phyloP scores from a whole-genome alignment of 2,329 filamentous ascomycete genomes.

The Gremmenia infestans region DNA sequence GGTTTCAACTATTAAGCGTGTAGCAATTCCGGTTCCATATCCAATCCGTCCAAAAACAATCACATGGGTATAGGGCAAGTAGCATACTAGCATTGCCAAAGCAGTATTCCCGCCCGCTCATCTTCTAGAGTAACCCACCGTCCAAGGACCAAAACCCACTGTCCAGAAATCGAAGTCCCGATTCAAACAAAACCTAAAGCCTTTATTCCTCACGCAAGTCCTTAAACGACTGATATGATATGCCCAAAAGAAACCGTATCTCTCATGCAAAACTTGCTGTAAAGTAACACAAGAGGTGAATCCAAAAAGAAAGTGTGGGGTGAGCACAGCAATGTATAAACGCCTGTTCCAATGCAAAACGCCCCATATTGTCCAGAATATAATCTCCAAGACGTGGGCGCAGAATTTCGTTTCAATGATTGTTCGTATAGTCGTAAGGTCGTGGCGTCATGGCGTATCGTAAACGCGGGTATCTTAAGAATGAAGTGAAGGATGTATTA shows the following conservation, averaged over 20 bases:
- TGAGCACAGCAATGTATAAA: neutral
- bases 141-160: neutral
- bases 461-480: slow-evolving; percentile 26
- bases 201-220: neutral
- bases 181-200: too few species aligned
- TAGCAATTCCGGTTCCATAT: neutral
- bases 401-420: neutral
- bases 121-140: neutral
- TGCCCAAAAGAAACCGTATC: neutral
- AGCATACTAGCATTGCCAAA: neutral
- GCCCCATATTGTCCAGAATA: neutral
- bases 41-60: neutral
- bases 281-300: neutral
- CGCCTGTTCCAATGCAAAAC: neutral
- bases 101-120: neutral
- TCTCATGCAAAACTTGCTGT: neutral
- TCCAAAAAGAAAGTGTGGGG: neutral
- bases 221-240: neutral
- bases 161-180: neutral
- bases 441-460: slow-evolving; percentile 22
- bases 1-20: neutral
- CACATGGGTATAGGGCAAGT: neutral
- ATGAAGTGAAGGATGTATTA: slow-evolving; percentile 21
- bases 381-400: neutral
- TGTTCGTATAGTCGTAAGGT: slow-evolving; percentile 8